Evolutionary conservation across 1,284 basidiomycete species (phyloP).

Genomic region (Ustilago lituana): DNA sequence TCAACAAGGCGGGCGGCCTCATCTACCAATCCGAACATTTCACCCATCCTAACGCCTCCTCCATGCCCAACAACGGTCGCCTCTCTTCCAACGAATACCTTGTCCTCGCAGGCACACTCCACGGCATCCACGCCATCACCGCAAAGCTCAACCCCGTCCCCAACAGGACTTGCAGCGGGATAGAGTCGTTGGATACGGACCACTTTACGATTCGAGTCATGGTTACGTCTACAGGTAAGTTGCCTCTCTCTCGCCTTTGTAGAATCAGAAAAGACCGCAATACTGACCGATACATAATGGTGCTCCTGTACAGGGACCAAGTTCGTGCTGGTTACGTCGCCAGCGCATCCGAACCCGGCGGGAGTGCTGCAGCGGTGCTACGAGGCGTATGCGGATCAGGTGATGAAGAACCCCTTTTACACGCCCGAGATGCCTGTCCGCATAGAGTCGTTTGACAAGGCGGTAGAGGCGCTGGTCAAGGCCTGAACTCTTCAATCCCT

Average conservation of each 20-base stretch:
- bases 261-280: too few relatives aligned
- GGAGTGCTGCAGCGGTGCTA: conserved; percentile 77
- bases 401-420: conserved; percentile 99
- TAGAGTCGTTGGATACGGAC: conserved; percentile 92
- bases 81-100: conserved; percentile 95
- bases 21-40: conserved; percentile 89
- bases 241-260: not conserved
- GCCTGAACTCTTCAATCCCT: conserved; percentile 2
- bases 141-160: conserved; percentile 83
- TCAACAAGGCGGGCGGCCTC: conserved; percentile 97
- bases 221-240: conserved; percentile 88
- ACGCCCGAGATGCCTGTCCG: conserved; percentile 98
- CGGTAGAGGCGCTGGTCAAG: conserved; percentile 67
- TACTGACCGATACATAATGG: too few relatives aligned
- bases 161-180: conserved; percentile 74
- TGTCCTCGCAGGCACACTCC: conserved; percentile 93
- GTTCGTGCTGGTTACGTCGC: conserved; percentile 87
- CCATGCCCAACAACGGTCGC: conserved; percentile 38
- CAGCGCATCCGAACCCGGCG: conserved; percentile 74
- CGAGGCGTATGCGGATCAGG: conserved; percentile 88
- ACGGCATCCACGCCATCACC: conserved; percentile 98
- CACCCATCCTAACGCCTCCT: conserved; percentile 34
- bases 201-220: conserved; percentile 88
- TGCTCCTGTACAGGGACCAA: conserved; percentile 98
- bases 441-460: conserved; percentile 82